Evolutionary conservation across 768 basidiomycete species (phyloP), one percentile per base, ranked within the genome.

Genomic region (Phylloporus scabripes): DNA sequence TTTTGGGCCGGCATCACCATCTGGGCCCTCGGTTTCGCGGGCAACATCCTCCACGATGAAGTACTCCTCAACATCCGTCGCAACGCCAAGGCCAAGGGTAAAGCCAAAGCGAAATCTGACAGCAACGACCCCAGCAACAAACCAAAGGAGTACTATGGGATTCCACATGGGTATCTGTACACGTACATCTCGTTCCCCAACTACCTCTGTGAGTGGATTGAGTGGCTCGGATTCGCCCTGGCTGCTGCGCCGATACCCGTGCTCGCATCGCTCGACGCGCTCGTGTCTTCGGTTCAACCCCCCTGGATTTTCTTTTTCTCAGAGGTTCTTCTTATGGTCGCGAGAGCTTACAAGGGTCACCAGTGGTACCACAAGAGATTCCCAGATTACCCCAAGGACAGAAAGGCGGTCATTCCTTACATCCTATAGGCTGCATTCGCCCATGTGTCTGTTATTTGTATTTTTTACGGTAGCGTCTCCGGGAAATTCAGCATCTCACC

Each of bases 171-270:
- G 0, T 76, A 80, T 18, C 70, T 95, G 15, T 96, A 87, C 73
- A 59, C 65, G 37, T 83, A 79, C 60, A 72, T 97, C 58, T 91
- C 92, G 6, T 95, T 84, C 70, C 95, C 95, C 9, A 92, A 96
- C 66, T 98, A 97, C 70, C 70, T 92, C 17, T 92, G 85, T 68
- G 95, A 97, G 64, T 98, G 95, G 95, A 50, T 86, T 48, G 95
- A 98, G 68, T 98, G 94, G 93, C 56, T 81, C 9, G 92, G 88
- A 7, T 97, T 85, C 65, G 86, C 90, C 1, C 64, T 96, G 33
- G 87, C 89, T 6, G 79, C 88, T 4, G 70, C 79, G 5, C 80
- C 83, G 1, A 7, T 74, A 0, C 79, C 76, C 17, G 46, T 41
- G 51, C 17, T 45, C 60, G 50, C 60, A 40, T 61, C 70, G 7